A percentile compares a stretch with the other conserved stretches of the same genome.
Conservation (phyloP, 1,139 yeast genomes). For the Hyphopichia buzzinii region DNA sequence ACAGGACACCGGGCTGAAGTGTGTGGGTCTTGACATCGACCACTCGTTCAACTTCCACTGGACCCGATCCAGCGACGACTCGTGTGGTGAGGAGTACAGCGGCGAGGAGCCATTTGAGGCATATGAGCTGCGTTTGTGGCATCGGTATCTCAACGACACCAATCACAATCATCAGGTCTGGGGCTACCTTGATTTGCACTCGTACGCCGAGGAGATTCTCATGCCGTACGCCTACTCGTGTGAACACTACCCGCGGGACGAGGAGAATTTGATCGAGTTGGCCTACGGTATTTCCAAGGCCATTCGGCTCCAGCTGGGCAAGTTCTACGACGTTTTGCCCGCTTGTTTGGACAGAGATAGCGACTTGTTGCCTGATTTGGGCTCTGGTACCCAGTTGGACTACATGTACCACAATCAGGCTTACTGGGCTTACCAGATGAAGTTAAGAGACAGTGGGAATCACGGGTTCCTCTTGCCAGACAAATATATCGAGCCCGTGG, state of each 20-base stretch:
- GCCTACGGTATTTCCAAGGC: constrained; percentile 80
- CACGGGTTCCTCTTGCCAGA: constrained; percentile 82
- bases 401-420: constrained; percentile 83
- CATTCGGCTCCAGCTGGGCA: constrained; percentile 61
- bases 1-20: constrained; percentile 43
- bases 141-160: constrained; percentile 59
- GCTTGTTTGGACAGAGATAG: constrained; percentile 79
- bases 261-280: constrained; percentile 74
- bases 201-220: constrained; percentile 78
- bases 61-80: constrained; percentile 60
- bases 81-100: constrained; percentile 80
- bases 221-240: constrained; percentile 85
- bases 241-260: constrained; percentile 68
- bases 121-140: constrained; percentile 64
- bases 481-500: constrained; percentile 70
- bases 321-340: constrained; percentile 63
- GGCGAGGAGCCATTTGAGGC: constrained; percentile 81
- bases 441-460: constrained; percentile 77
- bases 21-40: constrained; percentile 84
- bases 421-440: constrained; percentile 80
- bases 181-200: constrained; percentile 81
- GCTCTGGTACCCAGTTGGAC: constrained; percentile 80
- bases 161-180: constrained; percentile 59
- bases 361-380: constrained; percentile 69
- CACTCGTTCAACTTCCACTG: constrained; percentile 81